Evolutionary conservation across 1,284 basidiomycete species (phyloP), one percentile per base, ranked within the genome.

Genomic region (Abortiporus biennis): DNA sequence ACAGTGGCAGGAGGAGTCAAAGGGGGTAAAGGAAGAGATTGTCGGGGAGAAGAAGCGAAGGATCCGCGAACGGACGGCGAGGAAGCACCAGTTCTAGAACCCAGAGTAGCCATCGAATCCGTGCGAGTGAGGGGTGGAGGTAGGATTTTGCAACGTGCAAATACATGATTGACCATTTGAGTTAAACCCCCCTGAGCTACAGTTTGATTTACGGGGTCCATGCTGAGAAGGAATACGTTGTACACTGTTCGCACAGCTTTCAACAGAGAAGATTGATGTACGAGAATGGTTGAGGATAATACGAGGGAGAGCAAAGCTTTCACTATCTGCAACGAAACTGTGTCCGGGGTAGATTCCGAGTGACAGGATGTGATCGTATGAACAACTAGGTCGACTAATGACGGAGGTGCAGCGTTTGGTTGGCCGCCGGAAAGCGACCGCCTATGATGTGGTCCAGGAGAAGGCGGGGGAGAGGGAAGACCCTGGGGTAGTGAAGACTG

Each of bases 111-210:
- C 15, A 46, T 53, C 17, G 58, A 58, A 12, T 60, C 54, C 35
- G 47, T 56, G 4, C 48, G 51, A 24, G 55, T 51, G 3, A 54
- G 25, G 3, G 47, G 36, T 13, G 51, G 43, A 6, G 46, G 35
- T 19, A 45, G 55, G 12, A 68, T 43, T 50, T 70, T 68, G 55
- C 85, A 87, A 20, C 94, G 77, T 6, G 85, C 76, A 62, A 98
- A 97, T 42, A 97, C 83, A 56, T 95, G 92, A 55, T 95, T 88
- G 1, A 97, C 92, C 84, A 98, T 97, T 63, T 98, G 94, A 0
- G 92, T 93, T 13, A 98, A 74, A 13, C 93, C 92, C 16, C 93
- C 94, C 64, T 98, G 94, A 6, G 94, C 94, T 21, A 97, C 92
- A 66, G 90, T 92, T 64, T 97, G 94, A 54, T 94, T 97, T 41